Conservation (phyloP, 352 stramenopile genomes). For the Phytophthora podocarpi region DNA sequence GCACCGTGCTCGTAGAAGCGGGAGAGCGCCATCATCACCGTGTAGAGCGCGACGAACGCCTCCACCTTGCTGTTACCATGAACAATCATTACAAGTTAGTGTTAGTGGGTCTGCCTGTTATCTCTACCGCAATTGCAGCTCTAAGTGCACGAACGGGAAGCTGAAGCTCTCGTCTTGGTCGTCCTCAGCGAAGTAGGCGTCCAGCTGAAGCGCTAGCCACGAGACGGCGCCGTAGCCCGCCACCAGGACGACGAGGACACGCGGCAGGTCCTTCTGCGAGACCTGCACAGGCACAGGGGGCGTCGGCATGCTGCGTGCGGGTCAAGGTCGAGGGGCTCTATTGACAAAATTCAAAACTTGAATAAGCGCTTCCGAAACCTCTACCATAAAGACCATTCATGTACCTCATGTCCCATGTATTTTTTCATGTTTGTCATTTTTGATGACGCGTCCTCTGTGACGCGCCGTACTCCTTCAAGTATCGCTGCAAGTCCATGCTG, state of each 20-base stretch:
- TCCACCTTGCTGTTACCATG: slow-evolving; percentile 44
- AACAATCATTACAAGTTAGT: neutral
- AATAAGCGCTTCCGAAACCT: too few relatives aligned
- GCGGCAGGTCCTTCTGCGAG: slow-evolving; percentile 56
- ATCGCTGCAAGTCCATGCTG: slow-evolving; percentile 71
- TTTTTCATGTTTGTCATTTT: slow-evolving; percentile 12
- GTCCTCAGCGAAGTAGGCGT: slow-evolving; percentile 50
- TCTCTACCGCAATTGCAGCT: neutral
- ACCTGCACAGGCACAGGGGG: slow-evolving; percentile 61
- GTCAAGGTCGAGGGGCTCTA: neutral
- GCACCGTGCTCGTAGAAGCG: slow-evolving; percentile 70
- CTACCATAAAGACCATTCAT: too few relatives aligned
- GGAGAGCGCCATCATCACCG: slow-evolving; percentile 48
- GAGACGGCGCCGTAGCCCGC: slow-evolving; percentile 36
- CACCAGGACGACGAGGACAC: slow-evolving; percentile 38
- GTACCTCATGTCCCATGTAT: too few relatives aligned
- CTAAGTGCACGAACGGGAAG: slow-evolving; percentile 47
- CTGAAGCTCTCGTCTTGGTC: slow-evolving; percentile 50
- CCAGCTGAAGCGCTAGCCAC: slow-evolving; percentile 58
- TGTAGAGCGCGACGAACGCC: slow-evolving; percentile 61
- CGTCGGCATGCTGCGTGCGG: slow-evolving; percentile 3
- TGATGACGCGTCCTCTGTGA: slow-evolving; percentile 22
- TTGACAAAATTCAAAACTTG: slow-evolving; percentile 12
- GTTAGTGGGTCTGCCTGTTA: neutral
- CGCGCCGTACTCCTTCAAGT: slow-evolving; percentile 41